Evolutionary conservation across 192 early-diverging fungal genomes (phyloP).

Genomic region (Chytriomyces sp.): DNA sequence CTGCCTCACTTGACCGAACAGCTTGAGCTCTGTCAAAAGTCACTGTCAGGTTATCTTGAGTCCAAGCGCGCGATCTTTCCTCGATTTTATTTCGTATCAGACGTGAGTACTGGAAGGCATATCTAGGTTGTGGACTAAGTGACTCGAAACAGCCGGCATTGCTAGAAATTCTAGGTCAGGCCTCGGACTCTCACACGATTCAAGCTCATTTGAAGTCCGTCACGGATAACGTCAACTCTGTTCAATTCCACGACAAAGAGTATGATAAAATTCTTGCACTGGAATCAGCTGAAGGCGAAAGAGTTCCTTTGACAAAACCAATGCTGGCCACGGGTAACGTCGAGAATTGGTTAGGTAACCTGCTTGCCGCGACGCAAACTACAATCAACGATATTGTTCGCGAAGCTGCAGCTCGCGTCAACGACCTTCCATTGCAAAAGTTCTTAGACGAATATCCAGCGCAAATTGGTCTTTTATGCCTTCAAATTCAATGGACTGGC

Average conservation of each 20-base stretch:
- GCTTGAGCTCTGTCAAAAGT: slow-evolving; percentile 68
- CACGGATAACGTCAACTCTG: slow-evolving; percentile 61
- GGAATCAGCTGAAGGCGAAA: slow-evolving; percentile 63
- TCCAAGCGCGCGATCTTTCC: slow-evolving; percentile 68
- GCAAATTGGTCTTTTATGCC: slow-evolving; percentile 62
- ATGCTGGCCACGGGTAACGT: slow-evolving; percentile 68
- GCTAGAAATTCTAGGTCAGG: slow-evolving; percentile 67
- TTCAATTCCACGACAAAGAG: slow-evolving; percentile 68
- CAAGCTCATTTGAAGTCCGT: slow-evolving; percentile 65
- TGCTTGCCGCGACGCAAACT: slow-evolving; percentile 58
- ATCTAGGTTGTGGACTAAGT: no score
- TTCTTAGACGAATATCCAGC: slow-evolving; percentile 70
- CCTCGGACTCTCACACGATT: slow-evolving; percentile 68
- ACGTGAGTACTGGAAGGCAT: slow-evolving; percentile 30
- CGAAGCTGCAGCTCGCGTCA: slow-evolving; percentile 57
- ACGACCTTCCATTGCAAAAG: slow-evolving; percentile 64
- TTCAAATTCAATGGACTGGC: slow-evolving; percentile 65
- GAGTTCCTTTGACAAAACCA: slow-evolving; percentile 52
- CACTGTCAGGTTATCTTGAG: slow-evolving; percentile 63
- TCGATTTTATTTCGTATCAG: slow-evolving; percentile 67
- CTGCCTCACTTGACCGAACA: slow-evolving; percentile 66
- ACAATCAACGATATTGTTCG: slow-evolving; percentile 64
- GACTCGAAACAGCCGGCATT: slow-evolving; percentile 42
- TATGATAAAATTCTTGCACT: slow-evolving; percentile 68
- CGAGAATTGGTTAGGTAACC: slow-evolving; percentile 63